These are phyloP conservation scores for Trypanosomatidae sp. DNA, from an alignment of 208 protist genomes.

Conservation along the genomic window DNA sequence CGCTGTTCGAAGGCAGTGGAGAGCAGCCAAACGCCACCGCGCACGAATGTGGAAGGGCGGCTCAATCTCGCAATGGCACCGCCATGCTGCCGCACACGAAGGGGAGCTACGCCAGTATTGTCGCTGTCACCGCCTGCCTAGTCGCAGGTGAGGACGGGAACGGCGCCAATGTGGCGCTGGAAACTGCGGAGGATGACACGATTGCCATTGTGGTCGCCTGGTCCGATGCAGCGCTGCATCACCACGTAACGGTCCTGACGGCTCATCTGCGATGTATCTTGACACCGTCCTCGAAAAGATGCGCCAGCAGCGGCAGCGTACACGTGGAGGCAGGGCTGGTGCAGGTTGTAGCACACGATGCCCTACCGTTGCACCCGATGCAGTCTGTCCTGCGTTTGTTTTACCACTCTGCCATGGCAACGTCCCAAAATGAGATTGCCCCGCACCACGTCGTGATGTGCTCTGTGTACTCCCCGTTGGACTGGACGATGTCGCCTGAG, in stretches of 20 bases:
- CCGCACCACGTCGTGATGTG: constrained; percentile 25
- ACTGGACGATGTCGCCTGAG: not conserved
- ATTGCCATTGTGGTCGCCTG: constrained; percentile 26
- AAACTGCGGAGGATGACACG: constrained; percentile 5
- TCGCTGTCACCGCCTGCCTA: constrained; percentile 27
- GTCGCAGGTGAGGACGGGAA: not conserved
- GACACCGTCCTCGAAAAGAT: constrained; percentile 8
- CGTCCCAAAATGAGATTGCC: not conserved
- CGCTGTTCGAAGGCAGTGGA: constrained; percentile 7
- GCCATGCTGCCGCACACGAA: constrained; percentile 15
- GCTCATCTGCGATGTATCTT: constrained; percentile 7
- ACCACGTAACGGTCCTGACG: constrained; percentile 25
- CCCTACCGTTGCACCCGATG: constrained; percentile 28
- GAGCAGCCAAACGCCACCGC: not conserved
- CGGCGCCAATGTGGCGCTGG: not conserved
- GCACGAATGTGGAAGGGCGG: not conserved
- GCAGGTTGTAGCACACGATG: constrained; percentile 26
- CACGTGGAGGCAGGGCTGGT: constrained; percentile 10
- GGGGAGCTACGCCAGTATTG: constrained; percentile 17
- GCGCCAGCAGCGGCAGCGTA: too few species aligned
- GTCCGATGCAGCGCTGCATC: constrained; percentile 18
- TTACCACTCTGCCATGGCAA: constrained; percentile 13
- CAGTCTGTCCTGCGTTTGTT: constrained; percentile 39
- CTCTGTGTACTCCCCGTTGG: constrained; percentile 15
- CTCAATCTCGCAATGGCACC: not conserved